Percentiles rank a stretch among this genome's conserved stretches.
Conservation (phyloP, 257 asterid species). For the Apocynum venetum region DNA sequence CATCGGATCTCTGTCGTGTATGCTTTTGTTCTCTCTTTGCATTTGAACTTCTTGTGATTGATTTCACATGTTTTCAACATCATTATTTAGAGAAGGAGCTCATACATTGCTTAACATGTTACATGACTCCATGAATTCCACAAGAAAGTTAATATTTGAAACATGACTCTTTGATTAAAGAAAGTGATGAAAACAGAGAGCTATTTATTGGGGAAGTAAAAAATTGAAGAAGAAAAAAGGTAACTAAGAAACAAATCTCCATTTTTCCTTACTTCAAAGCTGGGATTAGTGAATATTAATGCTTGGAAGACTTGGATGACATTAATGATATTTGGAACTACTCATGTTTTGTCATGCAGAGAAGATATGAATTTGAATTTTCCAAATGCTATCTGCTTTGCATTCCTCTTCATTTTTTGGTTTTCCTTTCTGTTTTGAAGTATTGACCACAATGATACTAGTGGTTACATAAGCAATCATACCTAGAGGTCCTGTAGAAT, state of each 20-base stretch:
- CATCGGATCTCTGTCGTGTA: constrained; percentile 66
- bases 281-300: not conserved
- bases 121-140: not conserved
- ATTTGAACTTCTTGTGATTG: not conserved
- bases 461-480: not conserved
- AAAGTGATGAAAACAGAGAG: not conserved
- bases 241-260: not conserved
- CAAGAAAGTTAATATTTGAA: not conserved
- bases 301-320: not conserved
- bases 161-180: not conserved
- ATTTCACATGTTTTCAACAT: not conserved
- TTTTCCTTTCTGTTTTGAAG: too few relatives aligned
- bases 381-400: not conserved
- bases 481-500: not conserved
- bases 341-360: not conserved
- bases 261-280: not conserved
- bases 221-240: not conserved
- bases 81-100: not conserved
- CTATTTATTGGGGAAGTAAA: not conserved
- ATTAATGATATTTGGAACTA: not conserved
- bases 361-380: too few relatives aligned
- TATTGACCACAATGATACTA: too few relatives aligned
- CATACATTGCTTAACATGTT: not conserved
- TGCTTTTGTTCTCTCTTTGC: constrained; percentile 7
- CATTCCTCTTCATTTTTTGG: too few relatives aligned